phyloP scores from a whole-genome alignment of 768 basidiomycete species.

The Lenzites betulinus region DNA sequence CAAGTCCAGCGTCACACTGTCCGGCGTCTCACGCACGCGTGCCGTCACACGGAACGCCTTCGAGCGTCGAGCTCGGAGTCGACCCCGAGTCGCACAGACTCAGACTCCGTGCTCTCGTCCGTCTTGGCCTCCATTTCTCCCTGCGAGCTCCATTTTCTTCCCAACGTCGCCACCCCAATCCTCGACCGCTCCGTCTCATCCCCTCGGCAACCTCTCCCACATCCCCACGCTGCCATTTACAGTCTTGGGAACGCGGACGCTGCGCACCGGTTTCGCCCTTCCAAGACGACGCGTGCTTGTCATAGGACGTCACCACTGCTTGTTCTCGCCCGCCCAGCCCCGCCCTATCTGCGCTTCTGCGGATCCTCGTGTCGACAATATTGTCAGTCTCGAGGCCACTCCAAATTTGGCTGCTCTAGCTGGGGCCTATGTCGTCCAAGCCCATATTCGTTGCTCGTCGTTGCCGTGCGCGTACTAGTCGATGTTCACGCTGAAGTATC shows the following conservation, averaged over 20 bases:
- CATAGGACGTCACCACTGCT: conserved; percentile 5
- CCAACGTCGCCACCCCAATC: neutral
- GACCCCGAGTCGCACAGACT: neutral
- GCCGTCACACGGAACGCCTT: neutral
- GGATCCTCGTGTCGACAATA: neutral
- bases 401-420: neutral
- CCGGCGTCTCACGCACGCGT: neutral
- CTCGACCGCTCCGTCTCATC: neutral
- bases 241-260: neutral
- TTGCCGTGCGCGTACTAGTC: neutral
- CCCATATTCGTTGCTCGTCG: neutral
- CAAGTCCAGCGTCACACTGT: neutral
- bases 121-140: neutral
- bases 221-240: neutral
- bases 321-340: neutral
- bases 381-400: neutral
- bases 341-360: neutral
- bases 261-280: conserved; percentile 3
- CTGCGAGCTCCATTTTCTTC: neutral
- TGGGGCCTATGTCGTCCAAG: neutral
- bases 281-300: conserved; percentile 8
- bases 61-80: neutral
- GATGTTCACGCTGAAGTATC: no score
- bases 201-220: conserved; percentile 3
- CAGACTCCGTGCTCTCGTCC: conserved; percentile 4